Percentiles rank a stretch among this genome's conserved stretches.
phyloP scores from a whole-genome alignment of 371 early-diverging fungal species.

The Haplosporangium sp. region DNA sequence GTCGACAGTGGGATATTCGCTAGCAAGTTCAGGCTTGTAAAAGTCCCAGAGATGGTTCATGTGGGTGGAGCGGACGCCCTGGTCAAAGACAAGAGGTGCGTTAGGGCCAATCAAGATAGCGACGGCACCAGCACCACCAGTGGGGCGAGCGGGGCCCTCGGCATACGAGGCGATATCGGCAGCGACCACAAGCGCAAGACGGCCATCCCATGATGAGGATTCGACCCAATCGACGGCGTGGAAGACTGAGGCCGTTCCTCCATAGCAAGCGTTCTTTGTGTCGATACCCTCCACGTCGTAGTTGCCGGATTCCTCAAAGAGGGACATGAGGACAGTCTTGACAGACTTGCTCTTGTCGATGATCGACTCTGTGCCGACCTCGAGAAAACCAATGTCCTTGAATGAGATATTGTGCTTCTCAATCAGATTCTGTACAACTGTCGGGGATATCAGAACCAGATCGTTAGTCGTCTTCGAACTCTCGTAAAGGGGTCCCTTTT shows the following conservation, averaged over 20 bases:
- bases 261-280: constrained; percentile 99
- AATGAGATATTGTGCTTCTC: constrained; percentile 90
- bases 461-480: background rate
- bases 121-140: constrained; percentile 96
- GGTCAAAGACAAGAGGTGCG: constrained; percentile 94
- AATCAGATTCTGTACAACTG: constrained; percentile 91
- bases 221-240: constrained; percentile 97
- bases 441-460: background rate
- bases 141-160: constrained; percentile 91
- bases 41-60: constrained; percentile 99
- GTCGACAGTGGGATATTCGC: constrained; percentile 97
- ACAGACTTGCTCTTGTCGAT: constrained; percentile 98
- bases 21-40: constrained; percentile 96
- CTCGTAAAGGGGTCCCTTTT: background rate
- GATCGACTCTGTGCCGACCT: constrained; percentile 99
- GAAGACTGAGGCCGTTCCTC: constrained; percentile 97
- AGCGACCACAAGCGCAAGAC: constrained; percentile 91
- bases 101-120: constrained; percentile 95
- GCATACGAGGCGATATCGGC: constrained; percentile 98
- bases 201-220: constrained; percentile 93
- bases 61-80: constrained; percentile 87
- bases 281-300: constrained; percentile 95
- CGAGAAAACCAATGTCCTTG: constrained; percentile 92
- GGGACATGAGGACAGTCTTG: constrained; percentile 95
- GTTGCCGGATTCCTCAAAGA: constrained; percentile 93